Evolutionary conservation across 2,329 filamentous ascomycete species (phyloP).

Genomic region (Alternaria rosae): DNA sequence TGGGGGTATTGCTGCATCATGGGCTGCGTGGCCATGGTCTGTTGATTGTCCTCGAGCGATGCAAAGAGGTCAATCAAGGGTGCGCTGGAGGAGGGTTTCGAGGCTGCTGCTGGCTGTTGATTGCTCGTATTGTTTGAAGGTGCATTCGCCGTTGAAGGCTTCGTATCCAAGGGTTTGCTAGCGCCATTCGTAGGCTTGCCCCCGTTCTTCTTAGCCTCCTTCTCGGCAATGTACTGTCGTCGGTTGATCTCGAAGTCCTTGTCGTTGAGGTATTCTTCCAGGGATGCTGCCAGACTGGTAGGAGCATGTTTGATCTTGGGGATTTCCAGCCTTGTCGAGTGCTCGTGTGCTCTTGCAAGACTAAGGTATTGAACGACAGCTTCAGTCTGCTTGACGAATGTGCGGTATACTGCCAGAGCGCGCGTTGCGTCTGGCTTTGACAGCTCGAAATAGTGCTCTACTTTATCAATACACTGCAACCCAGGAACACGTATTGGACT

Average conservation of each 20-base stretch:
- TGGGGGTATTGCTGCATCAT: conserved; percentile 46
- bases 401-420: conserved; percentile 89
- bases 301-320: conserved; percentile 97
- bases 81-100: conserved; percentile 28
- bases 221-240: conserved; percentile 87
- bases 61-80: conserved; percentile 47
- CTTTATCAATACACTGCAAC: conserved; percentile 22
- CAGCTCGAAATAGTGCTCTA: conserved; percentile 98
- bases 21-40: conserved; percentile 46
- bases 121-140: conserved; percentile 35
- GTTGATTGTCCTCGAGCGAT: conserved; percentile 45
- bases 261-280: conserved; percentile 94
- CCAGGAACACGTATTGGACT: conserved; percentile 33
- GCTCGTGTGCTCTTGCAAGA: conserved; percentile 87
- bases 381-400: conserved; percentile 90
- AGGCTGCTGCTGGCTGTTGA: conserved; percentile 30
- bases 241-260: conserved; percentile 94
- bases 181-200: conserved; percentile 51
- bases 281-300: conserved; percentile 83
- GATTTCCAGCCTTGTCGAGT: conserved; percentile 90
- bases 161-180: conserved; percentile 48
- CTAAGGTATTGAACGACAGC: conserved; percentile 89
- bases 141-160: conserved; percentile 33
- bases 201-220: conserved; percentile 71
- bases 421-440: conserved; percentile 91